Base-by-base conservation (phyloP, 805 yeast species). In the Metschnikowia amazonensis region DNA sequence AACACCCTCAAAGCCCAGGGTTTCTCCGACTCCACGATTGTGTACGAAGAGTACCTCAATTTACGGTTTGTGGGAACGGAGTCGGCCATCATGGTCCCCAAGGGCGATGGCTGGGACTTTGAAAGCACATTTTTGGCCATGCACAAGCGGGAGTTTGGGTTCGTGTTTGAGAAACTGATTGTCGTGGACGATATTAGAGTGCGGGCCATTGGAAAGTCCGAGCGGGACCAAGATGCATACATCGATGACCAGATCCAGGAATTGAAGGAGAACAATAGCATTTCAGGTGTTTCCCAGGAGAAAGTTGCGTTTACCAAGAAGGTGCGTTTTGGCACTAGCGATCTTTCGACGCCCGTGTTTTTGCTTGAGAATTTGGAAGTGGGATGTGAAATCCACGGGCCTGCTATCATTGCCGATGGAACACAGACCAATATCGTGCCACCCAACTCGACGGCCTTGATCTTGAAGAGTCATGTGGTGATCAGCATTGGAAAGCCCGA, bases 151-250 rank as follows among this genome's bases (percentile, higher is more conserved):
- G 58, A 54, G 43, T 54, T 54, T 29, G 58, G 58, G 9, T 54
- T 54, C 35, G 45, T 48, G 2, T 52, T 54, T 14, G 55, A 50
- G 24, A 52, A 50, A 34, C 48, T 42, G 3, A 43, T 62, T 30
- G 52, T 57, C 29, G 58, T 55, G 20, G 57, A 57, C 18, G 56
- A 59, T 9, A 52, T 61, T 10, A 44, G 55, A 16, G 59, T 55
- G 5, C 43, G 57, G 24, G 59, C 52, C 11, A 47, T 55, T 25
- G 55, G 53, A 5, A 53, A 47, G 35, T 31, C 44, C 3, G 44
- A 32, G 3, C 21, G 46, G 7, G 31, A 24, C 20, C 38, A 31
- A 14, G 56, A 51, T 14, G 47, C 45, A n/a, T 43, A 33, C 32
- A 47, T 53, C 21, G 57, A 53, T 31, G 49, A 34, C 10, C 57